Evolutionary conservation across 805 yeast species (phyloP), one percentile per base, ranked within the genome.

Genomic region (Jamesozyma lodderae): DNA sequence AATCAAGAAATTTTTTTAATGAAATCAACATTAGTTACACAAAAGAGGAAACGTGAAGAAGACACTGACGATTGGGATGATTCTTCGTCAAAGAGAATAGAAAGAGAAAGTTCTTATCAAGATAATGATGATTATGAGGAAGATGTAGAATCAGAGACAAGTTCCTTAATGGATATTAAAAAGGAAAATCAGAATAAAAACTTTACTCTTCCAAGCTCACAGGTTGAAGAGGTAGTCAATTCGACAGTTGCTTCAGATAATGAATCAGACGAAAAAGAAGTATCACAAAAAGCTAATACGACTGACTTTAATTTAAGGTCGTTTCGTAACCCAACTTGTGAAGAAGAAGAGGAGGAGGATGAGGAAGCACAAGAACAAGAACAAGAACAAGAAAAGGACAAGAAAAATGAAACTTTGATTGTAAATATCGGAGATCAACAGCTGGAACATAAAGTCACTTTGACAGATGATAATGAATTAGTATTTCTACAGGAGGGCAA

Each of bases 401-500:
- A n/a, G 5, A 31, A 32, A 11, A 15, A 21, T 25, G 44, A 42
- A 11, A 36, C 42, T 6, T 46, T 53, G 8, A 43, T 48, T 1
- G 44, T 55, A 31, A 50, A 50, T 24, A 47, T 52, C 18, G 59
- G 47, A 25, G 58, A 50, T 20, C 32, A 48, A 13, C 40, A 41
- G 18, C 31, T 42, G 4, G 44, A 49, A 20, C 46, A 52, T 11
- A 42, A 41, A 23, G 62, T 49, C 0, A 38, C 31, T 14, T 20
- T 48, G 1, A 44, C 45, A 4, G 49, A 48, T 25, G 41, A 48
- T 16, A 47, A 51, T 4, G 40, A 40, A 20, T 27, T 57, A 16
- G 42, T 45, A 3, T 49, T 57, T 16, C 18, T 44, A 24, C 40
- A 48, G n/a, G 41, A 41, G n/a, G n/a, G n/a, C 23, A 41, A 40